These are phyloP conservation scores for Lantana camara DNA, from an alignment of 257 asterid species.

Conservation along the genomic window DNA sequence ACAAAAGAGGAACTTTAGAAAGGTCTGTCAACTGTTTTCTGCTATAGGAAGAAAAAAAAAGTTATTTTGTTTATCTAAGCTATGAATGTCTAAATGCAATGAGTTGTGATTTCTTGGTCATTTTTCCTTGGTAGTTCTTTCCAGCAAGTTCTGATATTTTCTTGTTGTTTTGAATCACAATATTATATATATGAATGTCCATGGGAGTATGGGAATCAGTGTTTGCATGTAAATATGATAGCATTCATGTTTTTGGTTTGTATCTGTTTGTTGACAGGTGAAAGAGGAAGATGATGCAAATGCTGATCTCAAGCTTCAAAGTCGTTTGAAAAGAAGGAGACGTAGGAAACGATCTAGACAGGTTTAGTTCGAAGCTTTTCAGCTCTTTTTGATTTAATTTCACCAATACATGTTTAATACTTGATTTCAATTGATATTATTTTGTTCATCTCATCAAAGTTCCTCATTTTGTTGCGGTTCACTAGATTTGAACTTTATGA, in stretches of 20 bases:
- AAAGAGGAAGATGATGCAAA: slow-evolving; percentile 92
- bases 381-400: slow-evolving; percentile 20
- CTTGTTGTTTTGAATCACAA: not conserved
- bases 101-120: not conserved
- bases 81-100: not conserved
- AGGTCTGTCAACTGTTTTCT: slow-evolving; percentile 53
- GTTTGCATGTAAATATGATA: slow-evolving; percentile 10
- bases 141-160: not conserved
- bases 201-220: no score
- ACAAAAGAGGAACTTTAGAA: slow-evolving; percentile 81
- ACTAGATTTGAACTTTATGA: slow-evolving; percentile 14
- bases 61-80: slow-evolving; percentile 11
- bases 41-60: not conserved
- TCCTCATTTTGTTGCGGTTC: slow-evolving; percentile 20
- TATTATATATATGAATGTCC: no score
- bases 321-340: slow-evolving; percentile 70
- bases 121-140: not conserved
- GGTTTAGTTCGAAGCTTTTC: slow-evolving; percentile 44
- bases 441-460: not conserved
- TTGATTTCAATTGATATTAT: slow-evolving; percentile 18
- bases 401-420: not conserved
- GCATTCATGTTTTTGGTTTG: not conserved
- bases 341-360: slow-evolving; percentile 51
- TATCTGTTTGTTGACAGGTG: slow-evolving; percentile 55
- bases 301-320: slow-evolving; percentile 68